phyloP scores from a whole-genome alignment of 2,329 filamentous ascomycete species.

The Elsinoe fawcettii region DNA sequence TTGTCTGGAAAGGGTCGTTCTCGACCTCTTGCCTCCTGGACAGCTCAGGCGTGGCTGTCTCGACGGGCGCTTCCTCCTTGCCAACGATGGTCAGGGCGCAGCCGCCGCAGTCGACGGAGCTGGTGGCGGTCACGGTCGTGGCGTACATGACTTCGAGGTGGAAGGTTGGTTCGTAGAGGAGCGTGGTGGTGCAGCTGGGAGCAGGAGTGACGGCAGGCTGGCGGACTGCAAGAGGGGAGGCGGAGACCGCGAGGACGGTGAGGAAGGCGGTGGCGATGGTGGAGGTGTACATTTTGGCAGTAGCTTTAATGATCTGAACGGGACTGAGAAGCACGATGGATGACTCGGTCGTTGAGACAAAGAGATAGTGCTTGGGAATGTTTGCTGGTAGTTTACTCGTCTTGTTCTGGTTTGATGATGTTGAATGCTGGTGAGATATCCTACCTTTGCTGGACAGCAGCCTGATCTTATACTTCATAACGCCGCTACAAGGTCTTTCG shows the following conservation, averaged over 20 bases:
- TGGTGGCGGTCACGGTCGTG: background rate
- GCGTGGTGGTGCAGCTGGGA: constrained; percentile 11
- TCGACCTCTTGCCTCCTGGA: background rate
- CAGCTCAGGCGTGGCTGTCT: background rate
- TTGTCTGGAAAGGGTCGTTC: background rate
- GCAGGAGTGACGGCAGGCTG: background rate
- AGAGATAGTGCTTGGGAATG: background rate
- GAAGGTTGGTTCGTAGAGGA: background rate
- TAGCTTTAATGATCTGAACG: background rate
- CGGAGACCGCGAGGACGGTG: constrained; percentile 7
- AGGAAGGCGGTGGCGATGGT: constrained; percentile 11
- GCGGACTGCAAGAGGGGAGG: constrained; percentile 9
- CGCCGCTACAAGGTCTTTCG: background rate
- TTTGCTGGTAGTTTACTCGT: background rate
- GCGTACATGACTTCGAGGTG: constrained; percentile 7
- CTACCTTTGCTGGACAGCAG: background rate
- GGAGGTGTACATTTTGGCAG: constrained; percentile 14
- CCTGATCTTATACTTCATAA: constrained; percentile 5
- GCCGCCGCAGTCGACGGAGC: constrained; percentile 6
- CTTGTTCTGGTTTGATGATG: background rate
- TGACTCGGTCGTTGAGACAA: too few species aligned
- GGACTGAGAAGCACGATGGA: too few species aligned
- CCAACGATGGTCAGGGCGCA: constrained; percentile 7
- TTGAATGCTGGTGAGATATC: background rate
- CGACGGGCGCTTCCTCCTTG: background rate